Percentiles rank a stretch among this genome's conserved stretches.
Conservation (phyloP, 2,329 filamentous ascomycete genomes). For the Aspergillus tamarii region DNA sequence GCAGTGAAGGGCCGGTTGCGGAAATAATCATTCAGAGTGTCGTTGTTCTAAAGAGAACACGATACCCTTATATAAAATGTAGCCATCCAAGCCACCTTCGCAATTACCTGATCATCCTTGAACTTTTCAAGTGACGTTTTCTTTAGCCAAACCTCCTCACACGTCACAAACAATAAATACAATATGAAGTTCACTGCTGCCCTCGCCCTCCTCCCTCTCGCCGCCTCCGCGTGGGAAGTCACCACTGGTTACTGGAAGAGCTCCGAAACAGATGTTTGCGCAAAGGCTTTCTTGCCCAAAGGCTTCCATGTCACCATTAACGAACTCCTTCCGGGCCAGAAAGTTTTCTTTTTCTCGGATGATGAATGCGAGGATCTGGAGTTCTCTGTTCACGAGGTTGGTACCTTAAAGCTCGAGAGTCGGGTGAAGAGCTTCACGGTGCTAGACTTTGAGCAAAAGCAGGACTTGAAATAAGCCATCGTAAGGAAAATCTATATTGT, state of each 20-base stretch:
- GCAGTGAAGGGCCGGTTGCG: neutral
- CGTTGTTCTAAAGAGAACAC: neutral
- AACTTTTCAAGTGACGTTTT: neutral
- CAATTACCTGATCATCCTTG: too few species aligned
- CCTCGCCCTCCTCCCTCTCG: conserved; percentile 3
- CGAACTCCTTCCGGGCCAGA: neutral
- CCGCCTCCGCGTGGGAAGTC: conserved; percentile 5
- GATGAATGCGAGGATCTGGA: conserved; percentile 6
- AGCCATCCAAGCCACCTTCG: neutral
- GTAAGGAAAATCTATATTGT: neutral
- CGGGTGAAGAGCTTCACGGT: conserved; percentile 6
- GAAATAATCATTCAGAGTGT: neutral
- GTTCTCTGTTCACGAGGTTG: neutral
- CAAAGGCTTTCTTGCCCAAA: neutral
- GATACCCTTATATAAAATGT: neutral
- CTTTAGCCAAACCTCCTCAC: too few species aligned
- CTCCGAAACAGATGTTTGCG: conserved; percentile 6
- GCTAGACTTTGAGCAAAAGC: conserved; percentile 5
- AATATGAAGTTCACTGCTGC: conserved; percentile 6
- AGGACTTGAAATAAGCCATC: neutral
- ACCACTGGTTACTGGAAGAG: conserved; percentile 11
- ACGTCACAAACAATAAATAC: neutral
- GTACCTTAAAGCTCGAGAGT: neutral
- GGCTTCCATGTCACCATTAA: conserved; percentile 1
- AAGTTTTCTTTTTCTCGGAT: conserved; percentile 10